Percentiles rank a stretch among this genome's conserved stretches.
These are phyloP conservation scores for Penicillium lagena DNA, from an alignment of 495 filamentous ascomycete genomes.

Conservation along the genomic window DNA sequence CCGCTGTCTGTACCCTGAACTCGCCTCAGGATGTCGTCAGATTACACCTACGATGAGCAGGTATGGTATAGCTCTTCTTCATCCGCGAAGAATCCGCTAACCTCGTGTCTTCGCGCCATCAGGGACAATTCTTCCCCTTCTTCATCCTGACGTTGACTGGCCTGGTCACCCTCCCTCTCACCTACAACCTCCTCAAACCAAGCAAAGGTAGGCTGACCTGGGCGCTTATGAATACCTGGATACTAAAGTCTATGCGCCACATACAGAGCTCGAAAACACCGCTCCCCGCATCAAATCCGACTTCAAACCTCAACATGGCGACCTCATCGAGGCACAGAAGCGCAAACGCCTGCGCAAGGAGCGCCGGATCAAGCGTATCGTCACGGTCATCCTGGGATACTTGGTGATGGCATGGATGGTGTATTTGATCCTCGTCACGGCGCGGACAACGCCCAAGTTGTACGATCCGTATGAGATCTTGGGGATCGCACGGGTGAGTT, in stretches of 20 bases:
- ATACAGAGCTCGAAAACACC: conserved; percentile 56
- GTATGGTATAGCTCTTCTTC: conserved; percentile 28
- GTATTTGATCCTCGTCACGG: conserved; percentile 79
- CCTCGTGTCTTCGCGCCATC: neutral
- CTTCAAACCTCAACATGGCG: conserved; percentile 75
- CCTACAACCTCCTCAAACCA: conserved; percentile 74
- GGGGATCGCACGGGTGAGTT: conserved; percentile 67
- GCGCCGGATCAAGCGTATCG: conserved; percentile 77
- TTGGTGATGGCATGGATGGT: conserved; percentile 84
- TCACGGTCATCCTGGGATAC: conserved; percentile 73
- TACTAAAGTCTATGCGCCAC: neutral
- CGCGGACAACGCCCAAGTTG: conserved; percentile 64
- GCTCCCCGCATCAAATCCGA: conserved; percentile 64
- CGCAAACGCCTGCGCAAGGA: conserved; percentile 86
- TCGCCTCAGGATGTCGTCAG: conserved; percentile 72
- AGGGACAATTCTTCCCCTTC: conserved; percentile 98
- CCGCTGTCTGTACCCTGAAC: conserved; percentile 33
- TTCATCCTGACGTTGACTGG: conserved; percentile 88
- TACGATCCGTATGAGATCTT: conserved; percentile 97
- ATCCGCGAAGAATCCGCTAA: conserved; percentile 1
- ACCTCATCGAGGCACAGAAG: conserved; percentile 78
- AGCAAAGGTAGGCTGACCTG: conserved; percentile 54
- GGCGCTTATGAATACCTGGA: neutral
- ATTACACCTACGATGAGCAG: conserved; percentile 97
- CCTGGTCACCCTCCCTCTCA: conserved; percentile 85